Evolutionary conservation across 371 early-diverging fungal genomes (phyloP).

Genomic region (Coemansia sp.): DNA sequence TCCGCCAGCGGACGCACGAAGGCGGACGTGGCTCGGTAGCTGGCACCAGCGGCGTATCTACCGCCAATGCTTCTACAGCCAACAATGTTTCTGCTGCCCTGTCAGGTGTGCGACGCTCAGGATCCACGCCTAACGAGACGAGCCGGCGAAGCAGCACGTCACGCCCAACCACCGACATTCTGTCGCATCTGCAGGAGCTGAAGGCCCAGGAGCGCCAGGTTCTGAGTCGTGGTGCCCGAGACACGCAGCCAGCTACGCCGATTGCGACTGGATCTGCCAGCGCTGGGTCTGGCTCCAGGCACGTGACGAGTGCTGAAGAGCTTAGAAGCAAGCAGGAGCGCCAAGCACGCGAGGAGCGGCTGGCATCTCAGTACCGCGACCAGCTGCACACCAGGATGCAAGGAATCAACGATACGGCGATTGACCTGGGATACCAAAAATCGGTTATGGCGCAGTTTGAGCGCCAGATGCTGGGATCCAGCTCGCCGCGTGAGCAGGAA

Average conservation of each 20-base stretch:
- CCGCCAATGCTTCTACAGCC: not conserved
- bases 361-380: slow-evolving; percentile 37
- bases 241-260: slow-evolving; percentile 2
- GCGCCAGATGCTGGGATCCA: slow-evolving; percentile 41
- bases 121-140: slow-evolving; percentile 10
- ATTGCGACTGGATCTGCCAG: slow-evolving; percentile 2
- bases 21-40: not conserved
- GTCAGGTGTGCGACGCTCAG: slow-evolving; percentile 10
- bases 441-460: slow-evolving; percentile 37
- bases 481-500: slow-evolving; percentile 38
- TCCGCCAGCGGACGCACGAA: slow-evolving; percentile 15
- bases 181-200: slow-evolving; percentile 47
- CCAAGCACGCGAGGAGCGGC: slow-evolving; percentile 32
- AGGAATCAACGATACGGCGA: slow-evolving; percentile 26
- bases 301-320: slow-evolving; percentile 17
- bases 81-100: not conserved
- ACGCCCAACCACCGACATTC: slow-evolving; percentile 38
- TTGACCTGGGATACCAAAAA: slow-evolving; percentile 40
- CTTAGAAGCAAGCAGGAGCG: slow-evolving; percentile 35
- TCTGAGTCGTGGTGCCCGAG: slow-evolving; percentile 27
- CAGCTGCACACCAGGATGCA: slow-evolving; percentile 25
- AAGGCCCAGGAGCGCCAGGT: slow-evolving; percentile 48
- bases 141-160: slow-evolving; percentile 29
- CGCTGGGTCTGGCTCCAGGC: slow-evolving; percentile 2
- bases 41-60: not conserved